A percentile compares a stretch with the other conserved stretches of the same genome.
phyloP scores from a whole-genome alignment of 441 rosid species.

The Syzygium syzygioides region DNA sequence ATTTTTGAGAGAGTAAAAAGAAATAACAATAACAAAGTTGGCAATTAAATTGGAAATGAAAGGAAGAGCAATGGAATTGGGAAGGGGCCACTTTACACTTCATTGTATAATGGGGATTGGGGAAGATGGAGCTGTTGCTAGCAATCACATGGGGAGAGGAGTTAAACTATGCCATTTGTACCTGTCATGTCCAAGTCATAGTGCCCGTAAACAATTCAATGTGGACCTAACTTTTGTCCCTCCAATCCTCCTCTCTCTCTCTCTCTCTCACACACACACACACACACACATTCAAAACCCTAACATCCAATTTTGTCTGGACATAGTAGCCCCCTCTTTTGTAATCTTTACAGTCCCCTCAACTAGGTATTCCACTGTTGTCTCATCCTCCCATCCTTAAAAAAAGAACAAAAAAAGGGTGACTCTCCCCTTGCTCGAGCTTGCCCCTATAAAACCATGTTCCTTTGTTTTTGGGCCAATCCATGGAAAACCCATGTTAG shows the following conservation, averaged over 20 bases:
- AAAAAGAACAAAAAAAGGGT: background rate
- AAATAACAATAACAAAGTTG: background rate
- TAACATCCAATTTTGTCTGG: constrained; percentile 18
- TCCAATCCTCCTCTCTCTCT: background rate
- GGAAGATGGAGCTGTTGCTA: constrained; percentile 1
- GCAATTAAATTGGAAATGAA: background rate
- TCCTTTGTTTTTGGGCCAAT: background rate
- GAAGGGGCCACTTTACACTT: constrained; percentile 35
- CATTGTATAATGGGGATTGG: constrained; percentile 2
- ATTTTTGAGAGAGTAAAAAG: background rate
- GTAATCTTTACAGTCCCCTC: background rate
- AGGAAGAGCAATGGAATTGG: constrained; percentile 1
- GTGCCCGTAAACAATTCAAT: constrained; percentile 26
- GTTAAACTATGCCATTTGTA: constrained; percentile 1
- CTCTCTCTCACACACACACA: constrained; percentile 16
- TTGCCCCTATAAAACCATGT: background rate
- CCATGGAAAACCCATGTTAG: background rate
- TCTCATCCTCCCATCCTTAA: background rate
- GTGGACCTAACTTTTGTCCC: constrained; percentile 18
- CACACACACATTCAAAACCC: constrained; percentile 1
- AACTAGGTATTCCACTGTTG: background rate
- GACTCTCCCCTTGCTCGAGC: background rate
- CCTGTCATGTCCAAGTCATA: constrained; percentile 42
- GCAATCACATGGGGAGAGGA: constrained; percentile 40
- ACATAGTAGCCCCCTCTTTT: background rate